Percentiles rank a stretch among this genome's conserved stretches.
These are phyloP conservation scores for Sophora flavescens DNA, from an alignment of 306 rosid species.

Conservation along the genomic window DNA sequence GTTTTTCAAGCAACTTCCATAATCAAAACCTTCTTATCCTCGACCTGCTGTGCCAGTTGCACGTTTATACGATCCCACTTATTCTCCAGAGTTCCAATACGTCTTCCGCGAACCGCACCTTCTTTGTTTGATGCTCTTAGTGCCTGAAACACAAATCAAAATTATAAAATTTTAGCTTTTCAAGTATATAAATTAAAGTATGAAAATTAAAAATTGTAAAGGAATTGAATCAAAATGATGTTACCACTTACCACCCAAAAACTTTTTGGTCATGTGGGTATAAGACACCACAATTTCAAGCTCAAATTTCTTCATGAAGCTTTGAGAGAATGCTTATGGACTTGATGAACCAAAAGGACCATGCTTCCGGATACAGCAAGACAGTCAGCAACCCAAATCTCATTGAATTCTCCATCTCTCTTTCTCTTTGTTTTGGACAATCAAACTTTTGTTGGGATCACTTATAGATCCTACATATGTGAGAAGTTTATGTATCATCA, in stretches of 20 bases:
- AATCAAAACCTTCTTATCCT: background rate
- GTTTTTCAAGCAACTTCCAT: background rate
- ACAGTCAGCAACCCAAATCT: constrained; percentile 67
- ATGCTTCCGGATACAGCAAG: constrained; percentile 78
- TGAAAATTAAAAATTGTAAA: background rate
- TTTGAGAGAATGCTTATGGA: constrained; percentile 66
- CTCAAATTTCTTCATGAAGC: constrained; percentile 69
- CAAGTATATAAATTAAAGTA: background rate
- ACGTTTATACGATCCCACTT: constrained; percentile 40
- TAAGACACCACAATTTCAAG: constrained; percentile 44
- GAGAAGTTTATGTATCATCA: background rate
- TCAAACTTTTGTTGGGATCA: constrained; percentile 31
- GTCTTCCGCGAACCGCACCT: constrained; percentile 65
- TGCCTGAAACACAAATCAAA: background rate
- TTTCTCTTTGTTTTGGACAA: background rate
- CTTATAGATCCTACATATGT: background rate
- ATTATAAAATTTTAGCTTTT: background rate
- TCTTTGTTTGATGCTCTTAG: constrained; percentile 47
- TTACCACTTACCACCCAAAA: background rate
- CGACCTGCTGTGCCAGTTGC: background rate
- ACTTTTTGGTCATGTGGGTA: background rate
- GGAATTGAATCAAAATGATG: background rate
- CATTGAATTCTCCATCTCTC: constrained; percentile 57
- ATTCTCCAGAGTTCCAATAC: constrained; percentile 54
- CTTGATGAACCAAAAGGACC: constrained; percentile 64